phyloP scores from a whole-genome alignment of 1,284 basidiomycete species.

The Pyrrhoderma lamaoense region DNA sequence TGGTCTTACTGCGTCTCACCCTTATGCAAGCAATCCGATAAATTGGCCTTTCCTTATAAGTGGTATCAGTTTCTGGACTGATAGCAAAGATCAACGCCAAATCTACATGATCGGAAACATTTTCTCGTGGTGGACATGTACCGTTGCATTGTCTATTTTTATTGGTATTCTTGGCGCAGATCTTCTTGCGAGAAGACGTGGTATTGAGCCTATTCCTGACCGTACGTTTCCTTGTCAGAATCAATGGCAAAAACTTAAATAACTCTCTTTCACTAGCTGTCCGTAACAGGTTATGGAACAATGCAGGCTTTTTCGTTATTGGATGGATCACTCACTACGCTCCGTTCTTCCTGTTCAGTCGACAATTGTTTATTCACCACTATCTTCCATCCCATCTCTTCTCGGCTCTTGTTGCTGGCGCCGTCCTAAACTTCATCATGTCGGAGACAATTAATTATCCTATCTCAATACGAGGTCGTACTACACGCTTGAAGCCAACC shows the following conservation, averaged over 20 bases:
- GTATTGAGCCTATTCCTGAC: constrained; percentile 79
- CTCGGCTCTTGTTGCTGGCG: constrained; percentile 86
- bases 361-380: constrained; percentile 96
- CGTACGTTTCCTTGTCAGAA: constrained; percentile 43
- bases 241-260: not conserved
- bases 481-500: constrained; percentile 51
- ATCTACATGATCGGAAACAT: constrained; percentile 96
- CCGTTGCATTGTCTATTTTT: constrained; percentile 80
- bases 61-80: constrained; percentile 98
- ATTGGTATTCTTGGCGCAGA: constrained; percentile 88
- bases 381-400: constrained; percentile 94
- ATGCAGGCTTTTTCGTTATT: constrained; percentile 89
- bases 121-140: constrained; percentile 91
- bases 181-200: constrained; percentile 79
- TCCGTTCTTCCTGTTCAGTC: constrained; percentile 97
- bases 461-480: constrained; percentile 61
- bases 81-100: constrained; percentile 77
- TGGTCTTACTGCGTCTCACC: constrained; percentile 89
- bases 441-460: constrained; percentile 94
- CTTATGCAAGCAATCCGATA: constrained; percentile 90
- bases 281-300: constrained; percentile 90
- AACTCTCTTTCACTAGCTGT: constrained; percentile 46
- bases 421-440: constrained; percentile 86
- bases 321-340: constrained; percentile 96
- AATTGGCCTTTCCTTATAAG: constrained; percentile 97